Evolutionary conservation across 163 green algal species (phyloP).

Genomic region (Chlamydomonas reinhardtii): DNA sequence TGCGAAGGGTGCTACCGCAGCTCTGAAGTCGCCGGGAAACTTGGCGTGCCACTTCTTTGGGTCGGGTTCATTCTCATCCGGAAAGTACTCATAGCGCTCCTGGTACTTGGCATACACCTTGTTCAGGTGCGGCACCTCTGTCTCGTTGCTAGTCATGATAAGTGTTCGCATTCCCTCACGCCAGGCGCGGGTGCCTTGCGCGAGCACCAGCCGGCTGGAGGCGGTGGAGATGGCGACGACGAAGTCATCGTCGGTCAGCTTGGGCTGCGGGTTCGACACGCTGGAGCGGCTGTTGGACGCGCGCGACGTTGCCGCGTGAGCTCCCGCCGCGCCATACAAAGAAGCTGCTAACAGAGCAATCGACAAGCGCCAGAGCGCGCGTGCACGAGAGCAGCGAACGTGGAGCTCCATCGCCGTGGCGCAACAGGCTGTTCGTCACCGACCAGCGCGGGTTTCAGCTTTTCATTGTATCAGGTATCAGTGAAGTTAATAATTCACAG

Average conservation of each 20-base stretch:
- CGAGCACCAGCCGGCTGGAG: slow-evolving; percentile 3
- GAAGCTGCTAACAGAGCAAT: no score
- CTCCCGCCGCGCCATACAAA: no score
- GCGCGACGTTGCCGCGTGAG: background rate
- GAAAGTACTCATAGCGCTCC: slow-evolving; percentile 28
- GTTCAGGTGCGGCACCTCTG: slow-evolving; percentile 11
- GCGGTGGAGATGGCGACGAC: slow-evolving; percentile 3
- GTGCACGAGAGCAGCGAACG: no score
- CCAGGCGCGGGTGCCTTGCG: slow-evolving; percentile 17
- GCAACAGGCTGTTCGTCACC: no score
- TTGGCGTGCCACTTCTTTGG: slow-evolving; percentile 18
- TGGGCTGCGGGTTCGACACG: background rate
- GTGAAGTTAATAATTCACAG: no score
- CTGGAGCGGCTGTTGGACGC: background rate
- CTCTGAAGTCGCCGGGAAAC: slow-evolving; percentile 37
- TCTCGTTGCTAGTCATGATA: slow-evolving; percentile 44
- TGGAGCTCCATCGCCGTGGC: no score
- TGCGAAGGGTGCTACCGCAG: slow-evolving; percentile 15
- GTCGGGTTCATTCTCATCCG: slow-evolving; percentile 6
- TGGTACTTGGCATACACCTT: slow-evolving; percentile 42
- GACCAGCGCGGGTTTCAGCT: no score
- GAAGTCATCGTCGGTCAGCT: slow-evolving; percentile 16
- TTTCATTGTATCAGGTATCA: no score
- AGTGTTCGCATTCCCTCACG: slow-evolving; percentile 25
- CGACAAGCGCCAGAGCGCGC: no score